Base-by-base conservation (phyloP, 805 yeast genomes). In the Ogataea naganishii region DNA sequence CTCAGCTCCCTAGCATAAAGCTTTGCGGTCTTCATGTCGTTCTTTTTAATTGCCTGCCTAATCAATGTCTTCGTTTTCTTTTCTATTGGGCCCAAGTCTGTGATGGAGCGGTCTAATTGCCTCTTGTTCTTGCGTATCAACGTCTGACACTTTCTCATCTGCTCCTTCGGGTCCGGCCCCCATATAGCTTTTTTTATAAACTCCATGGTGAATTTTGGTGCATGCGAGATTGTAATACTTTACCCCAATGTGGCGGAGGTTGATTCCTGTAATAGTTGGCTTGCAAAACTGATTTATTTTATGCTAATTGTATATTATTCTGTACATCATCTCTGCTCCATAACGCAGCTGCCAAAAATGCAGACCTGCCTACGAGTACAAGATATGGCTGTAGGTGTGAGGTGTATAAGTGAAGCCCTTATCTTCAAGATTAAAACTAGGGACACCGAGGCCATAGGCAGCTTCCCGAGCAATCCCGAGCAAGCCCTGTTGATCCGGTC, bases 121-220 rank as follows among this genome's bases (percentile, higher is more conserved):
- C 97, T 66, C 37, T 78, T 76, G 55, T 88, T 92, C 57, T 80
- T 81, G 34, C 97, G 76, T 24, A 89, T 68, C 14, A 85, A 66
- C 22, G 73, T 64, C 46, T 82, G 88, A 43, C 94, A 82, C 41
- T 75, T 80, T 33, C 92, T 60, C 66, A 72, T 75, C 46, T 80
- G 94, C 46, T 84, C 97, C 47, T 80, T 79, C 24, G 96, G 96
- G 49, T 88, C 96, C 0, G 97, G 96, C 1, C 98, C 98, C 80
- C 94, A 89, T 22, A 89, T 78, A 4, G 88, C 82, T 50, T 79
- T 77, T 59, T 84, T 88, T 20, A 89, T 53, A 51, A 66, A 80
- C 49, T 89, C 85, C 97, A 89, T 89, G 9, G 2, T 25, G 23
- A 7, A 14, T 27, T 9, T 14, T 27, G 18, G 17, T 25, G 18